These are phyloP conservation scores for Penicillium mononematosum DNA, from an alignment of 495 filamentous ascomycete genomes.

Conservation along the genomic window DNA sequence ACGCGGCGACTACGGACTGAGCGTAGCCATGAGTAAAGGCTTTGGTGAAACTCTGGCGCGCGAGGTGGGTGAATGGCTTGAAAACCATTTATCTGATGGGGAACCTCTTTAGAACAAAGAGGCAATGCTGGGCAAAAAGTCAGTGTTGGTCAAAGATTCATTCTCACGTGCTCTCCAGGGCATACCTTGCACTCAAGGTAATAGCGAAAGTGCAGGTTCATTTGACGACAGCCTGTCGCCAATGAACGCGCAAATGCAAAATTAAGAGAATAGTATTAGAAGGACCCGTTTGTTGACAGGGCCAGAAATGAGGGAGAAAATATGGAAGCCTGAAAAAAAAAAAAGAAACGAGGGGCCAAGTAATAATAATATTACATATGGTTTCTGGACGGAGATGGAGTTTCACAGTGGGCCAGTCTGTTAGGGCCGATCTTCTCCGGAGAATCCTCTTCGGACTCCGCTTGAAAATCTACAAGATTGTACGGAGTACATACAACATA, in stretches of 20 bases:
- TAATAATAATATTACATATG: conserved; percentile 11
- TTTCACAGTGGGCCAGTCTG: conserved; percentile 22
- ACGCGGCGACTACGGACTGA: conserved; percentile 93
- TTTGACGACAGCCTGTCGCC: conserved; percentile 57
- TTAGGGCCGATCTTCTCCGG: conserved; percentile 36
- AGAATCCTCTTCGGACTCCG: conserved; percentile 20
- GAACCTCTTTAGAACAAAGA: conserved; percentile 53
- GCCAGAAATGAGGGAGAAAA: not conserved
- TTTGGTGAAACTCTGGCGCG: conserved; percentile 95
- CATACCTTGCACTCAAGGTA: conserved; percentile 50
- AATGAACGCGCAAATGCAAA: conserved; percentile 55
- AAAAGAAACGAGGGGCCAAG: conserved; percentile 2
- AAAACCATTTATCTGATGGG: conserved; percentile 75
- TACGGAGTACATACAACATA: not conserved
- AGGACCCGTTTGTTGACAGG: conserved; percentile 11
- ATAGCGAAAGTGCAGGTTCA: conserved; percentile 59
- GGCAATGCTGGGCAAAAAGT: conserved; percentile 38
- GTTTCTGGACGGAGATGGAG: conserved; percentile 35
- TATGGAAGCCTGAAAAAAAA: conserved; percentile 13
- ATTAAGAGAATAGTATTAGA: conserved; percentile 6
- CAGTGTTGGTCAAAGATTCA: not conserved
- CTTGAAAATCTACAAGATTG: not conserved
- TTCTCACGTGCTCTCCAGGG: conserved; percentile 1
- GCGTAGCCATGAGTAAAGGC: conserved; percentile 96
- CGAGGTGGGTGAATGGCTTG: conserved; percentile 81